phyloP scores from a whole-genome alignment of 495 filamentous ascomycete genomes.

The Podospora pseudoanserina region DNA sequence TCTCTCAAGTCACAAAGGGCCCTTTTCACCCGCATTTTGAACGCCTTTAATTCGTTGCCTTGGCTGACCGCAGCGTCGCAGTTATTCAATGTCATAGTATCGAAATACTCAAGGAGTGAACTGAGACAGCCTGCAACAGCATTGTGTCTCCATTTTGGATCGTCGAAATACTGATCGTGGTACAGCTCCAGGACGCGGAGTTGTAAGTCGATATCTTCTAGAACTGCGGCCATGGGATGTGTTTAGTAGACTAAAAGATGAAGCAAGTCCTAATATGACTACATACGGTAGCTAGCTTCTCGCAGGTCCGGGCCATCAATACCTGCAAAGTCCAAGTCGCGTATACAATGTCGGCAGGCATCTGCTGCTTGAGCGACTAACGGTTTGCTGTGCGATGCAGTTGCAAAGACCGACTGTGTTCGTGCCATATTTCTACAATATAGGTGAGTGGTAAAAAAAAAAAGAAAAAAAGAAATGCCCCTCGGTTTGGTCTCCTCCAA shows the following conservation, averaged over 20 bases:
- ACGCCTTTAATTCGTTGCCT: neutral
- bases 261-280: neutral
- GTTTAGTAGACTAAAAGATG: neutral
- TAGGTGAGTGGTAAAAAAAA: neutral
- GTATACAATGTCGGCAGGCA: neutral
- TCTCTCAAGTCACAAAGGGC: neutral
- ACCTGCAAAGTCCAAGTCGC: neutral
- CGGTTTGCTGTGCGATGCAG: neutral
- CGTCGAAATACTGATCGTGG: neutral
- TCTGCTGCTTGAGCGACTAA: neutral
- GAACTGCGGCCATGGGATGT: neutral
- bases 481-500: no score
- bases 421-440: neutral
- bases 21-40: neutral
- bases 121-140: neutral
- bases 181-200: neutral
- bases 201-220: neutral
- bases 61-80: neutral
- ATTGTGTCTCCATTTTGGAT: neutral
- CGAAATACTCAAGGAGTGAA: neutral
- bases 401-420: neutral
- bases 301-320: neutral
- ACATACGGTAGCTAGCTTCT: neutral
- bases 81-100: neutral
- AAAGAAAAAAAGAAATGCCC: no score